Evolutionary conservation across 108 stramenopile genomes (phyloP).

Genomic region (Pseudonitzschia pungens): DNA sequence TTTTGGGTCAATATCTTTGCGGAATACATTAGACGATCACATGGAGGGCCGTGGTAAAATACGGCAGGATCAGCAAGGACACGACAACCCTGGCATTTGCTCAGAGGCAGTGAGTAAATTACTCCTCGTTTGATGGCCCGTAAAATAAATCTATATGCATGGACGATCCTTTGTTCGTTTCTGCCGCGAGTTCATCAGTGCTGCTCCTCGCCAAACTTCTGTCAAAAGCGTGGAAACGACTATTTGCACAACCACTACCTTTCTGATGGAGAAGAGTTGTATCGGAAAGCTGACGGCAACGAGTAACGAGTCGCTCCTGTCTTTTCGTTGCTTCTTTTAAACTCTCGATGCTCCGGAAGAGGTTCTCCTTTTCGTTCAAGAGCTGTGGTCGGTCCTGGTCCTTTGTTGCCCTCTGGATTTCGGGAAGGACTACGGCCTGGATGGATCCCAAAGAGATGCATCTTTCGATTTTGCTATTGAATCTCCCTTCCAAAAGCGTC

Average conservation of each 20-base stretch:
- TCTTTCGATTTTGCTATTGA: neutral
- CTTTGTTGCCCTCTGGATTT: slow-evolving; percentile 4
- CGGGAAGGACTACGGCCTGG: slow-evolving; percentile 21
- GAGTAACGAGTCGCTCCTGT: neutral
- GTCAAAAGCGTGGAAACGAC: neutral
- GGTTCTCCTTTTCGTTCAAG: neutral
- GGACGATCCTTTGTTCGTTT: neutral
- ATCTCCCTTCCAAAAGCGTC: slow-evolving; percentile 1
- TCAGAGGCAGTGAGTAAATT: neutral
- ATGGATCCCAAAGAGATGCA: slow-evolving; percentile 25
- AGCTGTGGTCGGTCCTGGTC: neutral
- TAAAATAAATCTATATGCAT: slow-evolving; percentile 4
- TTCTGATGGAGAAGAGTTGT: no score
- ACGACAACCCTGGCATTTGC: neutral
- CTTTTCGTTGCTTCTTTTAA: neutral
- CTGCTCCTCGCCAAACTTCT: neutral
- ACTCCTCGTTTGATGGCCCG: neutral
- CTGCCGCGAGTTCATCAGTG: neutral
- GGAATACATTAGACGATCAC: no score
- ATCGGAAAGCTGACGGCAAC: neutral
- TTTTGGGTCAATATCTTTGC: no score
- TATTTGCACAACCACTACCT: neutral
- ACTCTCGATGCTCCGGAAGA: neutral
- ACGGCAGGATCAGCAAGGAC: no score
- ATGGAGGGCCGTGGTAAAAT: no score